Percentiles rank a stretch among this genome's conserved stretches.
These are phyloP conservation scores for Talaromyces sp. DNA, from an alignment of 2,329 filamentous ascomycete species.

Conservation along the genomic window DNA sequence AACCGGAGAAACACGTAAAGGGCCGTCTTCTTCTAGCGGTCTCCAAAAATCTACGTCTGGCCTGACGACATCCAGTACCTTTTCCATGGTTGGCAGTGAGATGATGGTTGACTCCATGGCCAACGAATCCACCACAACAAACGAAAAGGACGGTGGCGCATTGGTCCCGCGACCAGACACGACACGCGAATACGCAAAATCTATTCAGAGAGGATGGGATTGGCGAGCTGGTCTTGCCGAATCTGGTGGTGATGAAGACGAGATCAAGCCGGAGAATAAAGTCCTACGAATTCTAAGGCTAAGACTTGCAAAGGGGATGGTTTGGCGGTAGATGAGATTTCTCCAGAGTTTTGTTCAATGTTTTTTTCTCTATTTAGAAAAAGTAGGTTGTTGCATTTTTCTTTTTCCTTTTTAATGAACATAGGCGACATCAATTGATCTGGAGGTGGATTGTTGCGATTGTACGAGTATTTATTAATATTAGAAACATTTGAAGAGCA, in stretches of 20 bases:
- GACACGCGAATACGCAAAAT: constrained; percentile 15
- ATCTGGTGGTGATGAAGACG: constrained; percentile 28
- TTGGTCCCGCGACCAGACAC: constrained; percentile 32
- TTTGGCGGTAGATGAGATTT: background rate
- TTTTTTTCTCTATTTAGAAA: background rate
- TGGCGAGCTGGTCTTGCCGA: constrained; percentile 60
- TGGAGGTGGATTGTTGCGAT: background rate
- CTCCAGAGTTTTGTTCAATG: no score
- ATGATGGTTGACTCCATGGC: constrained; percentile 51
- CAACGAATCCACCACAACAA: constrained; percentile 3
- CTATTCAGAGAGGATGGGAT: constrained; percentile 61
- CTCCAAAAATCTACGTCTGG: constrained; percentile 60
- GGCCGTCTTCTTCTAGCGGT: constrained; percentile 49
- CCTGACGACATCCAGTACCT: constrained; percentile 55
- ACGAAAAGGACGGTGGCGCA: constrained; percentile 41
- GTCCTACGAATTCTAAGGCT: constrained; percentile 65
- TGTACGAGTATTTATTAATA: background rate
- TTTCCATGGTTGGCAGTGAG: constrained; percentile 69
- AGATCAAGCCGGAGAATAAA: constrained; percentile 5
- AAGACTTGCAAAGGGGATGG: constrained; percentile 10
- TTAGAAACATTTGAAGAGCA: background rate
- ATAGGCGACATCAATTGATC: background rate
- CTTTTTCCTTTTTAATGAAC: background rate
- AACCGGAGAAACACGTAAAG: constrained; percentile 5
- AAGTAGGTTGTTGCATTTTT: background rate